Percentiles rank a stretch among this genome's conserved stretches.
These are phyloP conservation scores for Tricharina praecox DNA, from an alignment of 495 filamentous ascomycete genomes.

Conservation along the genomic window DNA sequence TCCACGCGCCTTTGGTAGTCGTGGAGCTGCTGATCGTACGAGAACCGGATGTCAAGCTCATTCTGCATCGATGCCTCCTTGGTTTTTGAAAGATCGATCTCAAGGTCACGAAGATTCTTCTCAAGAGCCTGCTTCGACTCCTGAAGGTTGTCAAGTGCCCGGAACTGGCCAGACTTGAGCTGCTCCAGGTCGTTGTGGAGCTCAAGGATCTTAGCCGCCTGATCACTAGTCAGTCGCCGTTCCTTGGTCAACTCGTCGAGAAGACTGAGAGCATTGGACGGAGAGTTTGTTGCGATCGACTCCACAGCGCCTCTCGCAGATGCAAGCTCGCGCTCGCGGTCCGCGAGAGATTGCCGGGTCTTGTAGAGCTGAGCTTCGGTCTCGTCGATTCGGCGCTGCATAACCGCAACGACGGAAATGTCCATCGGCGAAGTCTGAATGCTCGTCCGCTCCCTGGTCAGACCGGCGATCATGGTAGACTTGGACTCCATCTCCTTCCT, in stretches of 20 bases:
- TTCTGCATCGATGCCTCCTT: slow-evolving; percentile 26
- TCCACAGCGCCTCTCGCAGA: slow-evolving; percentile 29
- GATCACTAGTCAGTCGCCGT: slow-evolving; percentile 29
- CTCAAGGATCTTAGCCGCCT: slow-evolving; percentile 46
- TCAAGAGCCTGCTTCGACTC: slow-evolving; percentile 55
- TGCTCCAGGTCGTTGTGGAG: slow-evolving; percentile 57
- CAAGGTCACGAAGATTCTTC: slow-evolving; percentile 53
- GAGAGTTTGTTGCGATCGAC: slow-evolving; percentile 22
- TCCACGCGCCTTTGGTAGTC: slow-evolving; percentile 51
- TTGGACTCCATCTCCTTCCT: slow-evolving; percentile 95
- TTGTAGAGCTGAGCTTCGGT: slow-evolving; percentile 63
- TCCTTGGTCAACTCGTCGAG: slow-evolving; percentile 32
- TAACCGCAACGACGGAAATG: slow-evolving; percentile 71
- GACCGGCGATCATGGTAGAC: slow-evolving; percentile 79
- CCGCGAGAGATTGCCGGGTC: slow-evolving; percentile 53
- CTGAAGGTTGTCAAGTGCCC: slow-evolving; percentile 57
- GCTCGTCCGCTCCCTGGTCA: slow-evolving; percentile 80
- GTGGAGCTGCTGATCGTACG: slow-evolving; percentile 36
- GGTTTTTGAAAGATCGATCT: slow-evolving; percentile 34
- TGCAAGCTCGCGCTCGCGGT: slow-evolving; percentile 55
- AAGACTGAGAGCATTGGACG: slow-evolving; percentile 26
- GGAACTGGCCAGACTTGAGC: slow-evolving; percentile 58
- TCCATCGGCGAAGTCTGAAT: slow-evolving; percentile 72
- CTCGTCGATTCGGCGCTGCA: slow-evolving; percentile 74
- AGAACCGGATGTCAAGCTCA: slow-evolving; percentile 22